Conservation (phyloP, 305 asterid species). For the Petunia hybrid region DNA sequence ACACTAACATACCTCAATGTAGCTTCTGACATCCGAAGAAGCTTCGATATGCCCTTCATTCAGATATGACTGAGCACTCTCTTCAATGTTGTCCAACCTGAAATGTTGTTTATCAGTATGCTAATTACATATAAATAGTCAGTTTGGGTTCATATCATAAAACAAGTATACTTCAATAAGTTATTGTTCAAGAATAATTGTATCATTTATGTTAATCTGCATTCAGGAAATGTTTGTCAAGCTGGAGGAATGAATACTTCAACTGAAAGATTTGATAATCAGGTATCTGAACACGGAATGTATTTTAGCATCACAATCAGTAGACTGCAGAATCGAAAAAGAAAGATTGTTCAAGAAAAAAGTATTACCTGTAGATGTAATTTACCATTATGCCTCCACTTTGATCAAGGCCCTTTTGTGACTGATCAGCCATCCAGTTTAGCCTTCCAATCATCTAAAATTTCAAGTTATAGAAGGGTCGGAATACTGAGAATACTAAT, state of each 20-base stretch:
- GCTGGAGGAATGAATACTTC: no score
- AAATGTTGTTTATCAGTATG: slow-evolving; percentile 22
- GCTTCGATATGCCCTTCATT: slow-evolving; percentile 71
- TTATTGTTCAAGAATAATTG: not conserved
- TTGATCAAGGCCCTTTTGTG: slow-evolving; percentile 79
- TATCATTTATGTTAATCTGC: not conserved
- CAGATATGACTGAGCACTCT: slow-evolving; percentile 75
- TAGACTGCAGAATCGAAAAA: slow-evolving; percentile 23
- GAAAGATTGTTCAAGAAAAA: slow-evolving; percentile 22
- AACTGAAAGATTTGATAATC: no score
- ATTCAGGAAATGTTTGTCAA: no score
- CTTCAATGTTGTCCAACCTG: slow-evolving; percentile 91
- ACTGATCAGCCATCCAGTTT: slow-evolving; percentile 96
- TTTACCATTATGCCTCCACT: slow-evolving; percentile 97
- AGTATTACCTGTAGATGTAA: slow-evolving; percentile 77
- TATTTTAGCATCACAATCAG: not conserved
- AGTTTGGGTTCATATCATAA: not conserved
- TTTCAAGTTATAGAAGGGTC: not conserved
- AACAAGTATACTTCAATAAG: not conserved
- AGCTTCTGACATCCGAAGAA: slow-evolving; percentile 65
- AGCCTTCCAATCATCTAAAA: slow-evolving; percentile 86
- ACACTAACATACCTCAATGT: slow-evolving; percentile 60
- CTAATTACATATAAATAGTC: slow-evolving; percentile 24
- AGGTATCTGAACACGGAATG: not conserved
- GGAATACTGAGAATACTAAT: not conserved